Percentiles rank a stretch among this genome's conserved stretches.
Evolutionary conservation across 2,329 filamentous ascomycete species (phyloP).

Genomic region (Scedosporium apiospermum): DNA sequence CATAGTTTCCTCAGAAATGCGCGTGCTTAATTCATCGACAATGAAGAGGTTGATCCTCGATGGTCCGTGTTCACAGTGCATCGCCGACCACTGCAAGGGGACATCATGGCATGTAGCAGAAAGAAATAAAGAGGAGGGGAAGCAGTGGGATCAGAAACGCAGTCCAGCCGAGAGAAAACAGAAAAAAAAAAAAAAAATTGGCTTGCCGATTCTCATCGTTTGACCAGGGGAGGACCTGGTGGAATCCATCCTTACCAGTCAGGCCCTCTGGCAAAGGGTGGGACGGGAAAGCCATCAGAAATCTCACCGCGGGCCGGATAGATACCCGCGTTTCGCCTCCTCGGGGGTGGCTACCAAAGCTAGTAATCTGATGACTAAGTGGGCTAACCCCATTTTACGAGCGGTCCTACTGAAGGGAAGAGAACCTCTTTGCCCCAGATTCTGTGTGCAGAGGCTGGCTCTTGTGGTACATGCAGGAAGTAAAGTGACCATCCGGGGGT

Average conservation of each 20-base stretch:
- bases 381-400: background rate
- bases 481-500: background rate
- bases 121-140: too few relatives aligned
- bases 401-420: background rate
- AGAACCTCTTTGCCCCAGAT: background rate
- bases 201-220: background rate
- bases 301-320: background rate
- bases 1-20: background rate
- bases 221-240: background rate
- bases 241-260: too few relatives aligned
- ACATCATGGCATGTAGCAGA: background rate
- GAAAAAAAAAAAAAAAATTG: background rate
- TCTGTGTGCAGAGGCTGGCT: background rate
- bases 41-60: background rate
- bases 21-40: background rate
- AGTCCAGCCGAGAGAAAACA: background rate
- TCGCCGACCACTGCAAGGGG: background rate
- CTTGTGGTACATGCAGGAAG: background rate
- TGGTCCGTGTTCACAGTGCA: background rate
- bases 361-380: background rate
- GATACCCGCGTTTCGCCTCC: background rate
- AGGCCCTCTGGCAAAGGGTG: too few relatives aligned
- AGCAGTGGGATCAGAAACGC: background rate
- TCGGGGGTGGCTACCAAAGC: background rate
- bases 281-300: background rate